phyloP scores from a whole-genome alignment of 2,329 filamentous ascomycete species.

The Tolypocladium inflatum region DNA sequence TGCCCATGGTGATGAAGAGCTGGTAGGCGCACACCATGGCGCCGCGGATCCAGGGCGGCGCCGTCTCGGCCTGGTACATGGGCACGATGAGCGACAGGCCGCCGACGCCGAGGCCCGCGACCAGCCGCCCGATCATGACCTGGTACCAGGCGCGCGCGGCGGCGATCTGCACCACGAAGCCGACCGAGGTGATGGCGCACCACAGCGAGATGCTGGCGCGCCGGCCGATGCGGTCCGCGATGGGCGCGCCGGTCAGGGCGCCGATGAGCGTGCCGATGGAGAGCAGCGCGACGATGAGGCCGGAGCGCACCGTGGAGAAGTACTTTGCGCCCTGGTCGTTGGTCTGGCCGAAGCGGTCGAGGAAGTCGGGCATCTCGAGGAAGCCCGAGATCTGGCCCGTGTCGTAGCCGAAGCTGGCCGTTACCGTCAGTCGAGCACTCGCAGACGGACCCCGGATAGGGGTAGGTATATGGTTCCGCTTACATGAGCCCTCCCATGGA shows the following conservation, averaged over 20 bases:
- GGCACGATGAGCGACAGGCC: conserved; percentile 54
- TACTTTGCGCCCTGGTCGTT: conserved; percentile 24
- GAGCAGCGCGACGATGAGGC: conserved; percentile 48
- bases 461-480: too few relatives aligned
- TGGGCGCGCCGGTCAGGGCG: conserved; percentile 47
- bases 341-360: conserved; percentile 37
- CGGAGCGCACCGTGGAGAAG: conserved; percentile 45
- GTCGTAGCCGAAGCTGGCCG: conserved; percentile 31
- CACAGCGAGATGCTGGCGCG: conserved; percentile 53
- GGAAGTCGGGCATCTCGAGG: conserved; percentile 48
- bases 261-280: conserved; percentile 53
- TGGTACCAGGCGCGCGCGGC: conserved; percentile 50
- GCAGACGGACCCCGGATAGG: too few relatives aligned
- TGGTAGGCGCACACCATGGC: conserved; percentile 59
- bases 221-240: conserved; percentile 58
- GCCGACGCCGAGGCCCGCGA: conserved; percentile 60
- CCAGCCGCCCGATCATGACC: conserved; percentile 53
- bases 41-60: conserved; percentile 56
- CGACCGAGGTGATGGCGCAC: conserved; percentile 50
- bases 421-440: neutral
- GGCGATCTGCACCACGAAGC: conserved; percentile 59
- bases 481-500: conserved; percentile 37
- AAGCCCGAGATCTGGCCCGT: conserved; percentile 48
- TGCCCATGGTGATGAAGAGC: conserved; percentile 63
- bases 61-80: conserved; percentile 68